Percentiles rank a stretch among this genome's conserved stretches.
These are phyloP conservation scores for Corynascus novoguineensis DNA, from an alignment of 495 filamentous ascomycete genomes.

Conservation along the genomic window DNA sequence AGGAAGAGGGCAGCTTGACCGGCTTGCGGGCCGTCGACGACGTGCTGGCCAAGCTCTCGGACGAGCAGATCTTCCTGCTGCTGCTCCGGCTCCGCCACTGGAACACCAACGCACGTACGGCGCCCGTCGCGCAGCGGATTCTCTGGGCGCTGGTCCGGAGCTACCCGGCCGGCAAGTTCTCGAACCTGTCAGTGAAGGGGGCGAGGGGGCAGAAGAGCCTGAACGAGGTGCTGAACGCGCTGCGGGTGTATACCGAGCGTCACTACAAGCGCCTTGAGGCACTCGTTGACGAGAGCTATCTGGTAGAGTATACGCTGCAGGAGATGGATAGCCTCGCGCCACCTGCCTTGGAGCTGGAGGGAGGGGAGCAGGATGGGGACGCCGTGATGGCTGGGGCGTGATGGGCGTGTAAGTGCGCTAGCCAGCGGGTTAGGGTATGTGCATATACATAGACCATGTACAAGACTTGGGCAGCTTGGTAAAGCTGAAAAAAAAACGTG, in stretches of 20 bases:
- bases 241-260: slow-evolving; percentile 83
- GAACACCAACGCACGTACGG: slow-evolving; percentile 92
- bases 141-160: slow-evolving; percentile 69
- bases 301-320: slow-evolving; percentile 84
- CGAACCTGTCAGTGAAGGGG: slow-evolving; percentile 53
- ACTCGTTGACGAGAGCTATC: slow-evolving; percentile 85
- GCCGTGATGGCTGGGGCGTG: slow-evolving; percentile 39
- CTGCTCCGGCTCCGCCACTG: slow-evolving; percentile 81
- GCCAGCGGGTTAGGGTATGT: slow-evolving; percentile 1
- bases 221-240: slow-evolving; percentile 75
- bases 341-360: slow-evolving; percentile 24
- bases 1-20: slow-evolving; percentile 58
- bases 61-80: slow-evolving; percentile 75
- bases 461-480: no score
- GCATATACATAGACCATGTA: no score
- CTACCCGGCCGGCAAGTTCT: slow-evolving; percentile 67
- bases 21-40: slow-evolving; percentile 78
- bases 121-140: slow-evolving; percentile 79
- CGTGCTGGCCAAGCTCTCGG: slow-evolving; percentile 69
- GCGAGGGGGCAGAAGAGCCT: slow-evolving; percentile 59
- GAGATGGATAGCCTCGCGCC: slow-evolving; percentile 81
- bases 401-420: slow-evolving; percentile 8
- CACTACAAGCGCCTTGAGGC: slow-evolving; percentile 86
- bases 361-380: slow-evolving; percentile 35
- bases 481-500: not conserved